Evolutionary conservation across 352 stramenopile genomes (phyloP), one percentile per base, ranked within the genome.

Genomic region (Blastocystis sp.): DNA sequence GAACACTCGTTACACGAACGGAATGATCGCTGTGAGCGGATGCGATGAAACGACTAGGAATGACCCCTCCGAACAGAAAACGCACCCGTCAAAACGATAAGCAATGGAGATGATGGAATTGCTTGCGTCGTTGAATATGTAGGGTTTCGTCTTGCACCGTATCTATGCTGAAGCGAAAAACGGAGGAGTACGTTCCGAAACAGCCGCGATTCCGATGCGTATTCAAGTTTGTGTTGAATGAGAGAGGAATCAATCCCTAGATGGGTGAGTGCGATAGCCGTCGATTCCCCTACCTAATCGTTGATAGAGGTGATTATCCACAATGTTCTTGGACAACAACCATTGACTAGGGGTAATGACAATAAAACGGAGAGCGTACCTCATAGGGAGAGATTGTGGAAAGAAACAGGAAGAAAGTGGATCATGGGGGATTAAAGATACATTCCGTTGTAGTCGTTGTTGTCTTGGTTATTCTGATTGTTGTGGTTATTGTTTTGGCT

Each of bases 1-100:
- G 91, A 69, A 96, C 96, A 91, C 94, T 97, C 63, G 97, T 96
- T 71, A 99, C 97, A 93, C 98, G 98, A 89, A 99, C 95, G 2
- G 96, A 98, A 91, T 99, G 97, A 92, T 99, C 96, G 51, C 97
- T 96, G 91, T 99, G 97, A 0, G 97, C 98, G 2, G 95, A 98
- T 35, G 97, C 97, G 92, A 99, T 96, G 4, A 93, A 93, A 21
- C 92, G 74, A 59, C 90, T 77, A 88, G 35, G 16, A n/a, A 62
- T 9, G 62, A 3, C 33, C 6, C 6, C 21, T 16, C 16, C 35
- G 63, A n/a, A 24, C 13, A 41, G 35, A 62, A 62, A 37, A 19
- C 13, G 24, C 60, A 80, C 69, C 69, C 69, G 35, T 80, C 69
- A 29, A 9, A 19, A 35, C 69, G 9, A 63, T 80, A 80, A 6